Percentiles rank a stretch among this genome's conserved stretches.
Evolutionary conservation across 345 rosid species (phyloP).

Genomic region (Camelina laxa): DNA sequence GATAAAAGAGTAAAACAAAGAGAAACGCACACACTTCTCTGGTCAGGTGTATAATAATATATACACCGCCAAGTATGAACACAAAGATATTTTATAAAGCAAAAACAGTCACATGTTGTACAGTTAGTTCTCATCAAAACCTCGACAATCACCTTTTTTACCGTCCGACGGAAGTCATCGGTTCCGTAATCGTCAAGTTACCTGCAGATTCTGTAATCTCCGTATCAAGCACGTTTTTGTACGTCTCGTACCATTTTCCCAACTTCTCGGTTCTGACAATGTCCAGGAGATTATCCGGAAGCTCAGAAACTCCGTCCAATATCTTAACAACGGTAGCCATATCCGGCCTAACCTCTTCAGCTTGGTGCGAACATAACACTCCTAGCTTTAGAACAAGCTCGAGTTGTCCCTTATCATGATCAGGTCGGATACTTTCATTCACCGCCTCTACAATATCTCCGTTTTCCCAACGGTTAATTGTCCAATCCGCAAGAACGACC

Average conservation of each 20-base stretch:
- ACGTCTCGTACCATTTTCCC: conserved; percentile 23
- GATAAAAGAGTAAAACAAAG: background rate
- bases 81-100: background rate
- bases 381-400: conserved; percentile 33
- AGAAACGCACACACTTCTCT: background rate
- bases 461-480: conserved; percentile 23
- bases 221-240: conserved; percentile 1
- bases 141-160: conserved; percentile 20
- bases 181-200: conserved; percentile 32
- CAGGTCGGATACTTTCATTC: background rate
- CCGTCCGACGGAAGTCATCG: conserved; percentile 18
- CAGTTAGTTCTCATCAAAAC: background rate
- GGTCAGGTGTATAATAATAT: conserved; percentile 15
- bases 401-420: conserved; percentile 2
- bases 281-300: conserved; percentile 31
- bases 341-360: conserved; percentile 22
- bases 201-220: background rate
- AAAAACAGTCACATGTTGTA: background rate
- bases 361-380: conserved; percentile 31
- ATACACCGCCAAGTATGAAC: conserved; percentile 18
- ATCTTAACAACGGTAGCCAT: conserved; percentile 23
- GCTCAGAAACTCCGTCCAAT: conserved; percentile 8
- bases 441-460: conserved; percentile 28
- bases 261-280: conserved; percentile 23
- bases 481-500: conserved; percentile 45